Evolutionary conservation across 805 yeast species (phyloP).

Genomic region (Saturnispora besseyi): DNA sequence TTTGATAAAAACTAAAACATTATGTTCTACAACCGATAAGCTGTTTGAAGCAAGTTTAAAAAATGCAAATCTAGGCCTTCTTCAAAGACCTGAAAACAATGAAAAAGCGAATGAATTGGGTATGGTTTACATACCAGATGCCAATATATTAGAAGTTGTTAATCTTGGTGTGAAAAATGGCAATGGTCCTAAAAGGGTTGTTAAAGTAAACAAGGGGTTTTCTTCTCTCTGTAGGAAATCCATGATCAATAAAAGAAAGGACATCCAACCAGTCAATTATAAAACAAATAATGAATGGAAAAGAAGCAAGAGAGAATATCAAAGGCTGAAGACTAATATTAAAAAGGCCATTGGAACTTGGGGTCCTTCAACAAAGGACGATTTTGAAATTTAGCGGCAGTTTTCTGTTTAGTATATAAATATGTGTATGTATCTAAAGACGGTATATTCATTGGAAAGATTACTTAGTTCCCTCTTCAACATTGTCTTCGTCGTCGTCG

Average conservation of each 20-base stretch:
- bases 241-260: conserved; percentile 7
- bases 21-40: conserved; percentile 9
- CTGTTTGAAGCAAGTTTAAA: background rate
- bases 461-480: background rate
- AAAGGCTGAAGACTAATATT: conserved; percentile 3
- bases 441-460: background rate
- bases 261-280: background rate
- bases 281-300: conserved; percentile 15
- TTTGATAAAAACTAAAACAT: background rate
- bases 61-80: background rate
- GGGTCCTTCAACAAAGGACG: conserved; percentile 10
- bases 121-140: conserved; percentile 21
- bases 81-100: conserved; percentile 7
- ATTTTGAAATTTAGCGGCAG: conserved; percentile 8
- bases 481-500: conserved; percentile 16
- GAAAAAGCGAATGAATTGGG: conserved; percentile 22
- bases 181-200: conserved; percentile 35
- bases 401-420: background rate
- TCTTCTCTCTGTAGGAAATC: conserved; percentile 11
- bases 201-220: conserved; percentile 29
- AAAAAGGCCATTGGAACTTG: conserved; percentile 12
- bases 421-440: background rate
- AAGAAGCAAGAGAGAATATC: background rate
- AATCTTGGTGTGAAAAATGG: conserved; percentile 59
- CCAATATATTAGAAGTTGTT: conserved; percentile 30